phyloP scores from a whole-genome alignment of 371 early-diverging fungal species.

The Choanephora cucurbitarum region DNA sequence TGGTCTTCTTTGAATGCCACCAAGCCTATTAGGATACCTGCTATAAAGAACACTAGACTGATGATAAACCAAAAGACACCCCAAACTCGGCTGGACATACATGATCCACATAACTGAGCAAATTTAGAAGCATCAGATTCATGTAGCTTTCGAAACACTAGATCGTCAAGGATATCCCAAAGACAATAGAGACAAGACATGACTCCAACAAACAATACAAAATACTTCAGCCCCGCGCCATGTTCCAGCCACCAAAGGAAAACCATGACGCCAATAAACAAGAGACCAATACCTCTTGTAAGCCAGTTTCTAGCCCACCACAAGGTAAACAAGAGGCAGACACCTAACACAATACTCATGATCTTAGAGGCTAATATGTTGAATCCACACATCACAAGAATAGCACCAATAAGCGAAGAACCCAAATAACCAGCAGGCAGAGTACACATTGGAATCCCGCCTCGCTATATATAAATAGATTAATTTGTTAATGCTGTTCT shows the following conservation, averaged over 20 bases:
- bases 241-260: conserved; percentile 85
- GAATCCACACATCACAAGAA: conserved; percentile 92
- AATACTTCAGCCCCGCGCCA: conserved; percentile 77
- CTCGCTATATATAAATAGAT: conserved; percentile 39
- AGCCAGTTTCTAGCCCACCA: conserved; percentile 91
- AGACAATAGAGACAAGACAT: conserved; percentile 91
- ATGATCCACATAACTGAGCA: conserved; percentile 78
- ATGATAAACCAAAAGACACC: conserved; percentile 90
- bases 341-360: conserved; percentile 76
- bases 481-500: background rate
- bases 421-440: conserved; percentile 83
- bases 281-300: conserved; percentile 76
- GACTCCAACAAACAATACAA: conserved; percentile 89
- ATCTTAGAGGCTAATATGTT: conserved; percentile 84
- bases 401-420: conserved; percentile 79
- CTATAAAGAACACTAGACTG: conserved; percentile 76
- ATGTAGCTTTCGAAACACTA: conserved; percentile 86
- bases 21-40: conserved; percentile 79
- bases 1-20: conserved; percentile 71
- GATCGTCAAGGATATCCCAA: conserved; percentile 95
- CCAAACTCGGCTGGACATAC: conserved; percentile 83
- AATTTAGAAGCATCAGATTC: conserved; percentile 93
- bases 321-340: conserved; percentile 74
- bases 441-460: conserved; percentile 74
- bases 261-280: conserved; percentile 81